Conservation (phyloP, 1,284 basidiomycete species). For the Stereum hirsutum region DNA sequence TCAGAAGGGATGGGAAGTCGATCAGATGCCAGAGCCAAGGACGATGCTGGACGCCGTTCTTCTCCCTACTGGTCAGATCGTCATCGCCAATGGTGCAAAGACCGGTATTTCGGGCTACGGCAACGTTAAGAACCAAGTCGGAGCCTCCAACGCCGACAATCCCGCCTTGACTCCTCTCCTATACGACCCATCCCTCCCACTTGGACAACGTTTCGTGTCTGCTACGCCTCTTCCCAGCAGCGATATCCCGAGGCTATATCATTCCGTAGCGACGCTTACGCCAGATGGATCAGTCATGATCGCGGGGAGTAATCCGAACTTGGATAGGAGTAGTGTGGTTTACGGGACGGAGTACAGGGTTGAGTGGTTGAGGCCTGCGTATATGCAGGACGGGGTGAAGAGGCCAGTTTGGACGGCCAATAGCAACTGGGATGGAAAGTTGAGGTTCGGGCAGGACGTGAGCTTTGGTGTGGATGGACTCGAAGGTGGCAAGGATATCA, state of each 20-base stretch:
- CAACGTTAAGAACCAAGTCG: constrained; percentile 64
- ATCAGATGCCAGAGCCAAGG: constrained; percentile 65
- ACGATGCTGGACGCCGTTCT: constrained; percentile 78
- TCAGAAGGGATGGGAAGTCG: constrained; percentile 60
- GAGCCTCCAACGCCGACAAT: constrained; percentile 71
- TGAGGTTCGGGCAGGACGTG: constrained; percentile 38
- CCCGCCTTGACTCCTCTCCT: constrained; percentile 68
- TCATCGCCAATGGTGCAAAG: constrained; percentile 72
- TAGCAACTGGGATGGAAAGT: too few relatives aligned
- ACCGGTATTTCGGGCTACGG: constrained; percentile 80
- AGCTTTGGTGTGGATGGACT: constrained; percentile 32
- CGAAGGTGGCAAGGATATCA: constrained; percentile 20
- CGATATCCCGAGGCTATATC: constrained; percentile 74
- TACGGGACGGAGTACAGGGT: constrained; percentile 78
- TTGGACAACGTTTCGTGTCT: constrained; percentile 59
- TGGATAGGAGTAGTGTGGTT: constrained; percentile 58
- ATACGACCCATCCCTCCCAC: constrained; percentile 58
- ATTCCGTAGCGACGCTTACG: constrained; percentile 68
- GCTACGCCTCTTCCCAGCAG: constrained; percentile 54
- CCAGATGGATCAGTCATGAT: constrained; percentile 67
- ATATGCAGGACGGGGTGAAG: constrained; percentile 44
- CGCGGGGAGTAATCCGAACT: constrained; percentile 77
- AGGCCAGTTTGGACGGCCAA: too few relatives aligned
- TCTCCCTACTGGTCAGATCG: constrained; percentile 68
- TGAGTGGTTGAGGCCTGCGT: constrained; percentile 68